Percentiles rank a stretch among this genome's conserved stretches.
These are phyloP conservation scores for Aspergillus panamensis DNA, from an alignment of 495 filamentous ascomycete species.

Conservation along the genomic window DNA sequence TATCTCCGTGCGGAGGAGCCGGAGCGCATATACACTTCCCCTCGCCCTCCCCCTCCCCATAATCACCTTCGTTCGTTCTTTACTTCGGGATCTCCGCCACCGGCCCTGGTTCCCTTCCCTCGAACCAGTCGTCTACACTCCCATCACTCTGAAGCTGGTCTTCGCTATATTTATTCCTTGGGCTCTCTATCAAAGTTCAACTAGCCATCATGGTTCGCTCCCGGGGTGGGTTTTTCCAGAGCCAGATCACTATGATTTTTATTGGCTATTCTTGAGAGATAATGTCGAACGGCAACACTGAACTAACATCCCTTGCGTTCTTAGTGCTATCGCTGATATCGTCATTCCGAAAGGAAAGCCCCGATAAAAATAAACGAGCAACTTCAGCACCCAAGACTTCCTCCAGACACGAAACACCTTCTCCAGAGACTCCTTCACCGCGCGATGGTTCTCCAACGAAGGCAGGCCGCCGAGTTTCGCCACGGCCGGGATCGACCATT, in stretches of 20 bases:
- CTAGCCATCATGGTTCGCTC: constrained; percentile 40
- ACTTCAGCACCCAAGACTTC: constrained; percentile 24
- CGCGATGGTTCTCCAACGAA: constrained; percentile 33
- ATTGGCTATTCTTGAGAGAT: not conserved
- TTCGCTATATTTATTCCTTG: constrained; percentile 8
- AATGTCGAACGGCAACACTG: not conserved
- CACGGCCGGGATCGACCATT: constrained; percentile 59
- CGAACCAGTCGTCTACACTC: not conserved
- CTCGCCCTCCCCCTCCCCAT: constrained; percentile 3
- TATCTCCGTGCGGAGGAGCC: constrained; percentile 23
- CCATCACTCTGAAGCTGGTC: constrained; percentile 10
- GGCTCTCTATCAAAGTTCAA: constrained; percentile 11
- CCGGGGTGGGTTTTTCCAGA: constrained; percentile 36
- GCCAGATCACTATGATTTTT: not conserved
- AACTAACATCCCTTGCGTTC: constrained; percentile 32
- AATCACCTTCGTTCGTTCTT: constrained; percentile 7
- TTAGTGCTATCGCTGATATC: constrained; percentile 64
- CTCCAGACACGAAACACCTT: constrained; percentile 36
- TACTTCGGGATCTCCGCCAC: not conserved
- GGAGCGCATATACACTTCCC: constrained; percentile 9
- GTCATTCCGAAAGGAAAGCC: constrained; percentile 42
- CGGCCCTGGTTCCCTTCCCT: not conserved
- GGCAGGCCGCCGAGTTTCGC: constrained; percentile 35
- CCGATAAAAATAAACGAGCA: constrained; percentile 29
- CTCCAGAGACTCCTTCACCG: constrained; percentile 37